Conservation (phyloP, 495 filamentous ascomycete species). For the Apiosordaria backusii region DNA sequence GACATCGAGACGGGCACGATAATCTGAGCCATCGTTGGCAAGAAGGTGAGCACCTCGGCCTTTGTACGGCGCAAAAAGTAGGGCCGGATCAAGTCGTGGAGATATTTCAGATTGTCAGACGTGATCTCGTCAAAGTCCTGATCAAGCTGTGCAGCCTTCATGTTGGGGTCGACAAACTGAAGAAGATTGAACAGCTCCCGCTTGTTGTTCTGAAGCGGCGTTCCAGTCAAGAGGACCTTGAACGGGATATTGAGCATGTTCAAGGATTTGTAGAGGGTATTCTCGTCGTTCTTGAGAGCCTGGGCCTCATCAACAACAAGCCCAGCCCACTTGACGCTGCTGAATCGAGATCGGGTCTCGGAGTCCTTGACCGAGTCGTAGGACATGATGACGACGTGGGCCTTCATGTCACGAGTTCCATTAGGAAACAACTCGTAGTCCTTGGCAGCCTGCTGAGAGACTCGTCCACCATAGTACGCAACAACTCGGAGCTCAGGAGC, state of each 20-base stretch:
- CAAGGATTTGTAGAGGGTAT: constrained; percentile 71
- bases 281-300: constrained; percentile 89
- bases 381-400: constrained; percentile 90
- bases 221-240: constrained; percentile 81
- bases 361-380: constrained; percentile 81
- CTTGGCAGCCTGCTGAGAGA: constrained; percentile 64
- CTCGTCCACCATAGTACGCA: constrained; percentile 76
- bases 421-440: constrained; percentile 80
- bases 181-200: constrained; percentile 92
- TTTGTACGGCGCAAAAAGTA: constrained; percentile 77
- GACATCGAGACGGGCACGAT: constrained; percentile 94
- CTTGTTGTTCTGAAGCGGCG: constrained; percentile 92
- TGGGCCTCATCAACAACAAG: constrained; percentile 96
- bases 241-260: constrained; percentile 68
- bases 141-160: constrained; percentile 70
- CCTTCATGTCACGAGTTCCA: constrained; percentile 55
- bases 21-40: constrained; percentile 90
- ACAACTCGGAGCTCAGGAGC: constrained; percentile 81
- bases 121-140: constrained; percentile 68
- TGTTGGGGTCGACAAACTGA: constrained; percentile 74
- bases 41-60: constrained; percentile 77
- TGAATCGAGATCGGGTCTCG: constrained; percentile 59
- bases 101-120: constrained; percentile 69
- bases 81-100: constrained; percentile 82
- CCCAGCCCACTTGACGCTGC: constrained; percentile 73